Evolutionary conservation across 148 eudicot species (phyloP), one percentile per base, ranked within the genome.

Genomic region (Camellia granthamiana): DNA sequence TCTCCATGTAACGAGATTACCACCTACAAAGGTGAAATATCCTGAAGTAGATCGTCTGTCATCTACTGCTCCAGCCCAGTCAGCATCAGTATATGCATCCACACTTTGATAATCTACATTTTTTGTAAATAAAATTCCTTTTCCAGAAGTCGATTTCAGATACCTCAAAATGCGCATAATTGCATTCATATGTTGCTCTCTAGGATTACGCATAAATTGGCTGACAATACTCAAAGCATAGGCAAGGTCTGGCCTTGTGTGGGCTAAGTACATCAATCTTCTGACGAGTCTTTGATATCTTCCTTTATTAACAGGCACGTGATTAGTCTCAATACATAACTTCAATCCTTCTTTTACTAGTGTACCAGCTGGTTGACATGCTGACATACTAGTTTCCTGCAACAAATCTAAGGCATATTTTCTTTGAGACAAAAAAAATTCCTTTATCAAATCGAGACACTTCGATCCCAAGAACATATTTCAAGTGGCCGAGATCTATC

Each of bases 131-230:
- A 38, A 23, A 65, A 23, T 65, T 38, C 73, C 73, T 42, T 69
- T 69, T 42, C 73, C 51, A 2, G 73, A 52, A 14, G 52, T 0
- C 2, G 6, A 4, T 11, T 72, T 72, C n/a, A 72, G 15, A 21
- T 72, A 72, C 59, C 41, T 18, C 18, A 51, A 21, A 19, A 72
- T 19, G 2, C 41, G 41, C 54, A 42, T 3, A 2, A 19, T 41
- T 6, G 75, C 75, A 3, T 72, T 38, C 23, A 23, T 23, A 23
- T 23, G 23, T 23, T 23, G 41, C 2, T 72, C 5, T 6, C 5
- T 15, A 5, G 75, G 75, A 49, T 11, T 16, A 19, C 51, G 58
- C 75, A 72, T 72, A 19, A 49, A 72, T 12, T 72, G 75, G 54
- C 75, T 72, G 4, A 72, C 59, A 18, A 72, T 14, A 14, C 75